phyloP scores from a whole-genome alignment of 106 monocot species.

The Amphibolis antarctica region DNA sequence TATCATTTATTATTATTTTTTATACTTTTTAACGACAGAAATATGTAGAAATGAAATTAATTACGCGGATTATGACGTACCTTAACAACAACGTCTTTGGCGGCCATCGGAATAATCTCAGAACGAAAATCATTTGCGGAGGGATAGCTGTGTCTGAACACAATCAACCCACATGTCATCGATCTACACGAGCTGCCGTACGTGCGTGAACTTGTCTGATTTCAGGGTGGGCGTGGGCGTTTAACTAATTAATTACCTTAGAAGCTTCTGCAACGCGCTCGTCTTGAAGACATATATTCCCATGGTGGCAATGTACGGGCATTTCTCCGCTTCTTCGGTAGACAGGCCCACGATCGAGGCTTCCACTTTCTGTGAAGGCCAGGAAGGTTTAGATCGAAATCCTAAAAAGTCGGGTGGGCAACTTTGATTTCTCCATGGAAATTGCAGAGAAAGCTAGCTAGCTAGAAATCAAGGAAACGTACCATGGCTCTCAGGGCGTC shows the following conservation, averaged over 20 bases:
- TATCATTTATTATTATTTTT: no score
- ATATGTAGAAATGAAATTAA: no score
- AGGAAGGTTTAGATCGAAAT: not conserved
- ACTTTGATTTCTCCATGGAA: no score
- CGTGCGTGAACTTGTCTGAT: no score
- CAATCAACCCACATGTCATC: not conserved
- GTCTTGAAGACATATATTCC: conserved; percentile 19
- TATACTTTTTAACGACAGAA: no score
- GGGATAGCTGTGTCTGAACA: conserved; percentile 9
- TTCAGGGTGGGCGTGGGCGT: no score
- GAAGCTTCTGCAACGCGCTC: conserved; percentile 18
- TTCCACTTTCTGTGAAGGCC: conserved; percentile 8
- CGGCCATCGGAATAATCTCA: conserved; percentile 17
- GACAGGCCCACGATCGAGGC: conserved; percentile 10
- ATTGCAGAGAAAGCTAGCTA: no score
- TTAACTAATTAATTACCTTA: conserved; percentile 8
- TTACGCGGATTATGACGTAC: not conserved
- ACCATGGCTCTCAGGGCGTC: conserved; percentile 13
- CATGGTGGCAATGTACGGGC: conserved; percentile 21
- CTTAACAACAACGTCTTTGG: conserved; percentile 13
- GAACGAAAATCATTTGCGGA: conserved; percentile 20
- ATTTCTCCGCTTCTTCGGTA: conserved; percentile 6
- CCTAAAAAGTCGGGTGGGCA: no score
- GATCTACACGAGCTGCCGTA: no score
- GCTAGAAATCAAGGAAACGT: not conserved